Evolutionary conservation across 2,329 filamentous ascomycete genomes (phyloP), one percentile per base, ranked within the genome.

Genomic region (Aotearoamyces nothofagi): DNA sequence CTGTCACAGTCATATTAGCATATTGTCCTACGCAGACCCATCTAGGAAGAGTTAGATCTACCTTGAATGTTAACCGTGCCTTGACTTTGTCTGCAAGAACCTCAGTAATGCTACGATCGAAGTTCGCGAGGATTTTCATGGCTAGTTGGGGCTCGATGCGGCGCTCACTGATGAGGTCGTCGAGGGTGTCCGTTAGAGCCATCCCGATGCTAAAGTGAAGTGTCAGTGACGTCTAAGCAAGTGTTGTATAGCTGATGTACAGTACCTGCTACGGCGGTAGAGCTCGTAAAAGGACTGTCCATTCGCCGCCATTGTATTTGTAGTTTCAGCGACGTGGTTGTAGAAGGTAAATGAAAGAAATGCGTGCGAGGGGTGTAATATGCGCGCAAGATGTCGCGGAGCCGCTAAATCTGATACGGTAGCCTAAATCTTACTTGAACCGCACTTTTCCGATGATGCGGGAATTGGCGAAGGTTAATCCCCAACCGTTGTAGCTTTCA

Each of bases 91-190:
- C 86, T 36, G 83, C 79, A 20, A 98, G 63, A 12, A 87, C 80
- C 47, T 94, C 84, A 10, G 90, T 81, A 31, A 98, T 84, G 24
- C 81, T 78, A 45, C 84, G 78, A 57, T 98, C 90, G 54, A 96
- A 98, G 58, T 92, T 92, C 43, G 76, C 74, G 36, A 98, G 70
- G 39, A 98, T 92, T 67, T 92, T 93, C 83, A 98, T 96, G 28
- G 90, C 90, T 24, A 98, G 72, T 61, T 98, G 90, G 15, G 90
- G 90, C 58, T 96, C 87, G 58, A 98, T 96, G 42, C 82, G 81
- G 47, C 84, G 78, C 43, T 87, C 79, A 51, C 81, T 87, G 57
- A 98, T 96, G 42, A 98, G 66, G 49, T 92, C 83, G 58, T 98
- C 90, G 47, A 98, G 84, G 31, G 86, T 93, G 58, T 98, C 92